Evolutionary conservation across 371 early-diverging fungal genomes (phyloP), one percentile per base, ranked within the genome.

Genomic region (Dinochytrium kinnereticum): DNA sequence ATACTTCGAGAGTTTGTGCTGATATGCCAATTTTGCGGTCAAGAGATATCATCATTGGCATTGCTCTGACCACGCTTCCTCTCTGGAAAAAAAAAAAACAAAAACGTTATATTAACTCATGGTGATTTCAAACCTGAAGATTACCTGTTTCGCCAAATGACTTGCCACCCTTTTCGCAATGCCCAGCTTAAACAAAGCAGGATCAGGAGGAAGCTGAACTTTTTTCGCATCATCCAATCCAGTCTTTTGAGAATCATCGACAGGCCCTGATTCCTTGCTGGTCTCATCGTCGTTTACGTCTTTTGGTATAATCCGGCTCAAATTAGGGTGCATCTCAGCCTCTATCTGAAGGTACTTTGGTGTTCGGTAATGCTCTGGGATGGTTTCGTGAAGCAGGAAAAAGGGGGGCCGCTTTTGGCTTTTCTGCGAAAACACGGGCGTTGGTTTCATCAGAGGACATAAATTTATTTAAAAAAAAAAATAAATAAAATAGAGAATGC

Each of bases 21-120:
- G 61, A 61, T 34, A 61, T 61, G 15, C 61, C 61, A 34, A 61
- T 61, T 17, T 37, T 61, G 30, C 61, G 30, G 13, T 61, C 61
- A 31, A 61, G 37, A 5, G 61, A 61, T 13, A 61, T 34, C 61
- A 61, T 61, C 13, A 34, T 61, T 3, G 61, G 61, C 5, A 61
- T 34, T 13, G 61, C 7, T 34, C 26, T 17, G 13, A 34, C 5
- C 2, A 37, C 34, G 37, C 37, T 61, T 31, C 7, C 37, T 34
- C 61, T 61, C 61, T 61, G 10, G 7, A 44, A 44, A 61, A 53
- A n/a, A 5, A 10, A 44, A 44, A 21, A 44, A 44, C 21, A 13
- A 44, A 44, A 44, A 44, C 49, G 21, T 44, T 10, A 44, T n/a
- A n/a, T n/a, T n/a, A n/a, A n/a, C 44, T 7, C 19, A 19, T 13